Conservation (phyloP, 2,329 filamentous ascomycete species). For the Hymenoscyphus salicellus region DNA sequence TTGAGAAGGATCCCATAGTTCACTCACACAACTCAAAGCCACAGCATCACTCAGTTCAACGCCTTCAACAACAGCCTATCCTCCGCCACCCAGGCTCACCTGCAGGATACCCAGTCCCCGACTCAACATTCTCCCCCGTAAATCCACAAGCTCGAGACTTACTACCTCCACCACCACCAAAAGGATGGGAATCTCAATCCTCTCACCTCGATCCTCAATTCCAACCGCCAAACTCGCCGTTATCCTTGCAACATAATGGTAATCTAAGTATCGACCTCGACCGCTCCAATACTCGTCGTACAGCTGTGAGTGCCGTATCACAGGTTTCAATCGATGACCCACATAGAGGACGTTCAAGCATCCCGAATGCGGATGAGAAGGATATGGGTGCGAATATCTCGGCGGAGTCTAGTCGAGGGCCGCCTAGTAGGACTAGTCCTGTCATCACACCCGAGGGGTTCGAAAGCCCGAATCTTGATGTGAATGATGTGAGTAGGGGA, state of each 20-base stretch:
- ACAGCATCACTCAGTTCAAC: slow-evolving; percentile 18
- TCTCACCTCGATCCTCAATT: slow-evolving; percentile 11
- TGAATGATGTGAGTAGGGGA: not conserved
- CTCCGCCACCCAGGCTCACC: slow-evolving; percentile 29
- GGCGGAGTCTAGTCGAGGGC: not conserved
- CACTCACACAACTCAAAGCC: not conserved
- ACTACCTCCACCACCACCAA: slow-evolving; percentile 28
- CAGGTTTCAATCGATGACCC: slow-evolving; percentile 8
- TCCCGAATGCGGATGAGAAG: slow-evolving; percentile 10
- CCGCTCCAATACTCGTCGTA: slow-evolving; percentile 26
- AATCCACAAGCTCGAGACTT: slow-evolving; percentile 23
- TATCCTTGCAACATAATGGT: slow-evolving; percentile 7
- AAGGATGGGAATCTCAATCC: slow-evolving; percentile 15
- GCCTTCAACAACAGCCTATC: slow-evolving; percentile 21
- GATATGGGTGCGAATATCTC: slow-evolving; percentile 5
- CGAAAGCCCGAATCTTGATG: not conserved
- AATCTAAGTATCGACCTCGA: slow-evolving; percentile 20
- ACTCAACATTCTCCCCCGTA: slow-evolving; percentile 26
- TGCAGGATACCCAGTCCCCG: slow-evolving; percentile 28
- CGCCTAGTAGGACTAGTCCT: not conserved
- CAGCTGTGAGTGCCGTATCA: slow-evolving; percentile 23
- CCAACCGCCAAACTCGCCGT: slow-evolving; percentile 1
- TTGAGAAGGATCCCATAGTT: slow-evolving; percentile 15
- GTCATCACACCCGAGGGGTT: slow-evolving; percentile 5
- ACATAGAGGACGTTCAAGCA: not conserved